These are phyloP conservation scores for Pyrenopolyporus hunteri DNA, from an alignment of 495 filamentous ascomycete species.

Conservation along the genomic window DNA sequence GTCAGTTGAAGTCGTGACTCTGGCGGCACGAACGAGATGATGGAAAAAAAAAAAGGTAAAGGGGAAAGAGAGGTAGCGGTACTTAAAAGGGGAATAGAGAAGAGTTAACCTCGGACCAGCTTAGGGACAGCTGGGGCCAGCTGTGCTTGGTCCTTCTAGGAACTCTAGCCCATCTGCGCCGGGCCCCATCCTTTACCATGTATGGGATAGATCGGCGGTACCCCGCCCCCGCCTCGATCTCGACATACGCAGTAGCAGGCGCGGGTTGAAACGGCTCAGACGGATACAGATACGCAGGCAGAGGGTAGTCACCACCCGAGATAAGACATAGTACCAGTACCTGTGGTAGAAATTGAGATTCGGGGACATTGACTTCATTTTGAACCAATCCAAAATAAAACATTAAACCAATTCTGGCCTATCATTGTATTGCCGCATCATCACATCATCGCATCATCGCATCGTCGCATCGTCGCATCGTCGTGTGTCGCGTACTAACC, in stretches of 20 bases:
- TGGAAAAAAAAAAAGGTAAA: no score
- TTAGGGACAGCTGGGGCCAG: slow-evolving; percentile 2
- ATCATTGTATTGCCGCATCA: neutral
- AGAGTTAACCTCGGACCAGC: no score
- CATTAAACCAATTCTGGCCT: slow-evolving; percentile 16
- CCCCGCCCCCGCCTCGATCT: slow-evolving; percentile 26
- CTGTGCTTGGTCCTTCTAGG: neutral
- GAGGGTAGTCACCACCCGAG: neutral
- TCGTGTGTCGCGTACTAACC: no score
- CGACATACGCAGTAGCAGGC: neutral
- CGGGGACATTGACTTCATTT: slow-evolving; percentile 15
- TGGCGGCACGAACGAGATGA: no score
- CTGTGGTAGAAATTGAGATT: neutral
- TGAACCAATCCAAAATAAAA: no score
- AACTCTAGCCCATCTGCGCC: neutral
- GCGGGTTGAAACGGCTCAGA: slow-evolving; percentile 39
- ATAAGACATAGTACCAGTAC: neutral
- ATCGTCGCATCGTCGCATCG: neutral
- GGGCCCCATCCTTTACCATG: no score
- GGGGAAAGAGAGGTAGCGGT: no score
- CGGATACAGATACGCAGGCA: neutral
- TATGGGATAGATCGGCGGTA: neutral
- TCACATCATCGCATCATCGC: neutral
- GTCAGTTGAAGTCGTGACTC: no score
- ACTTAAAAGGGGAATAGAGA: no score